Evolutionary conservation across 192 early-diverging fungal genomes (phyloP).

Genomic region (Phycomyces nitens): DNA sequence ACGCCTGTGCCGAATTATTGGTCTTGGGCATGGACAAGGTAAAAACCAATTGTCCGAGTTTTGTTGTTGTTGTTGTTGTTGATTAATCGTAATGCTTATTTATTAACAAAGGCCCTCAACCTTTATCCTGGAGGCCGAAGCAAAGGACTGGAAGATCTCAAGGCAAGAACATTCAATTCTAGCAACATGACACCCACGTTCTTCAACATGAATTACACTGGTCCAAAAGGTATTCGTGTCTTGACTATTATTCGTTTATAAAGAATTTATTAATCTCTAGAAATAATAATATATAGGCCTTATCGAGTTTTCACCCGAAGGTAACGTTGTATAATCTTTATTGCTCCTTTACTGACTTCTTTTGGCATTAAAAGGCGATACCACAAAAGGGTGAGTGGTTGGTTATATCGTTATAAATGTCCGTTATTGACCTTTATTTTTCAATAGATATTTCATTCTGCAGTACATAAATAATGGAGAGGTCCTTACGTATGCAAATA

Average conservation of each 20-base stretch:
- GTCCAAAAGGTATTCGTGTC: slow-evolving; percentile 41
- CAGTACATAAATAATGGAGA: slow-evolving; percentile 37
- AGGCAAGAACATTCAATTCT: slow-evolving; percentile 9
- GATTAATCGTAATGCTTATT: too few relatives aligned
- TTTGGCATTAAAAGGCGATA: neutral
- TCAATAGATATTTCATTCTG: slow-evolving; percentile 42
- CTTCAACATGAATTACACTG: slow-evolving; percentile 43
- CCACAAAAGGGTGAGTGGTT: neutral
- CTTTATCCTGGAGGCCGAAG: slow-evolving; percentile 23
- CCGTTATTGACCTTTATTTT: too few relatives aligned
- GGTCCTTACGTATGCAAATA: slow-evolving; percentile 27
- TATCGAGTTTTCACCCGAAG: slow-evolving; percentile 18
- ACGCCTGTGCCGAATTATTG: slow-evolving; percentile 25
- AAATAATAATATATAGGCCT: too few relatives aligned
- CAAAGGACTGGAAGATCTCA: slow-evolving; percentile 8
- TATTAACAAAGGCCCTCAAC: slow-evolving; percentile 22
- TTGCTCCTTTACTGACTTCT: too few relatives aligned
- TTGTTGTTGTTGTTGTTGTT: too few relatives aligned
- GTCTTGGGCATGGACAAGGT: slow-evolving; percentile 25
- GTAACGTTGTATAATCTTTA: too few relatives aligned
- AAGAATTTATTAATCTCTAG: too few relatives aligned
- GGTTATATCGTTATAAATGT: too few relatives aligned
- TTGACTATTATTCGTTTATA: slow-evolving; percentile 9
- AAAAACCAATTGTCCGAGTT: too few relatives aligned
- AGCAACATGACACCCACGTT: slow-evolving; percentile 34